Base-by-base conservation (phyloP, 2,329 filamentous ascomycete species). In the Gnomoniopsis smithogilvyi region DNA sequence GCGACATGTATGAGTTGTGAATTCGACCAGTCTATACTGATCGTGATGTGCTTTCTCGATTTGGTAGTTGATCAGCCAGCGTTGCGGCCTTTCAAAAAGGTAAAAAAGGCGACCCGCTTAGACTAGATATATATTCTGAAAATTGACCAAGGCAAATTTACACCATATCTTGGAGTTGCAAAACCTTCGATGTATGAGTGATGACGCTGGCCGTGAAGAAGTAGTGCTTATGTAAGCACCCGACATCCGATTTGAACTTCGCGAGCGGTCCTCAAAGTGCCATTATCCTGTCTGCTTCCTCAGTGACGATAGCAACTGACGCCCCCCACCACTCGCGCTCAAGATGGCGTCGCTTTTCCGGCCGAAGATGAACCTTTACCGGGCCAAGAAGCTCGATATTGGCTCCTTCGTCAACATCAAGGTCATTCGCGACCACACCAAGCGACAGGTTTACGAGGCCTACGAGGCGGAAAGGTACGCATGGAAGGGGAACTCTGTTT, bases 341-440 rank as follows among this genome's bases (percentile, higher is more conserved):
- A 41, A 41, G 38, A 41, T 41, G 38, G 4, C 38, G n/a, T 41
- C 38, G n/a, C 12, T 41, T 3, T 41, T 4, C 6, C 38, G 38
- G 38, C 43, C 53, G 79, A 84, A 65, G 64, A 91, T 91, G 88
- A 88, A 91, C 51, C 90, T 93, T 79, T 97, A 96, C 77, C 83
- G 92, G 68, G 82, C 92, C 34, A 96, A 96, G 77, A 93, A 88
- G 80, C 87, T 97, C 67, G 92, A 98, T 68, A 78, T 98, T 66
- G 88, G 90, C 73, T 91, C 91, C 72, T 96, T 90, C 71, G 76
- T 96, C 77, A 97, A 97, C 71, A 85, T 89, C 73, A 88, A 89
- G 66, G 84, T 91, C 66, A 89, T 99, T 72, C 91, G 95, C 68
- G 95, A 99, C 76, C 92, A 98, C 78, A 93, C 92, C 57, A 99